A percentile compares a stretch with the other conserved stretches of the same genome.
Conservation (phyloP, 1,139 yeast genomes). For the Kazachstania sp. region DNA sequence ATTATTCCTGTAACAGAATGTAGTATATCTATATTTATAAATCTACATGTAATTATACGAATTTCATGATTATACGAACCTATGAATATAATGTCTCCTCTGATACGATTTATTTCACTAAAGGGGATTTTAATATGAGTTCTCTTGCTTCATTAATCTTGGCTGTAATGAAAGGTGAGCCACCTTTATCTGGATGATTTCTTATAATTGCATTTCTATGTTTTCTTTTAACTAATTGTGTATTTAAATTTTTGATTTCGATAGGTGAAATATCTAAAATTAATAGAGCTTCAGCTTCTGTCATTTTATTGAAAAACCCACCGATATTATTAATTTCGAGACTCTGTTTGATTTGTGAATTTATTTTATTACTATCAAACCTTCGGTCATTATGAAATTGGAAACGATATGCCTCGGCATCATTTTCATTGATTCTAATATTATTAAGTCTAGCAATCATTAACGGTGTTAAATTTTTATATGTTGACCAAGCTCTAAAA, state of each 20-base stretch:
- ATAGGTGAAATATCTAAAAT: conserved; percentile 41
- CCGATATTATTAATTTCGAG: conserved; percentile 36
- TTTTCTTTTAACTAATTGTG: conserved; percentile 70
- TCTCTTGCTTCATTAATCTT: conserved; percentile 81
- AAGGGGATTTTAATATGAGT: conserved; percentile 18
- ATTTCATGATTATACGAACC: too few species aligned
- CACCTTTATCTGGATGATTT: conserved; percentile 97
- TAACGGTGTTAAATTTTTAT: conserved; percentile 20
- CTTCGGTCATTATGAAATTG: conserved; percentile 5
- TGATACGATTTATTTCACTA: conserved; percentile 12
- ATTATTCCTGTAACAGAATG: too few species aligned
- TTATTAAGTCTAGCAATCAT: conserved; percentile 25
- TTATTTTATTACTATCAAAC: conserved; percentile 7
- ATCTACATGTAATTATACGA: too few species aligned
- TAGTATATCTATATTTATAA: too few species aligned
- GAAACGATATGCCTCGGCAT: background rate
- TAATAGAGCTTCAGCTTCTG: conserved; percentile 79
- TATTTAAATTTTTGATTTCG: conserved; percentile 54
- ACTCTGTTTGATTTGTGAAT: conserved; percentile 1
- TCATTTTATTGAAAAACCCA: conserved; percentile 79
- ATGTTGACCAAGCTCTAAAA: conserved; percentile 25
- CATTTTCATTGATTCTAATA: conserved; percentile 8
- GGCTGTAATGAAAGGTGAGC: conserved; percentile 90
- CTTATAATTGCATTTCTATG: conserved; percentile 84
- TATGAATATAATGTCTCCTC: background rate